These are phyloP conservation scores for Ensete ventricosum DNA, from an alignment of 176 grass and related monocot species.

Conservation along the genomic window DNA sequence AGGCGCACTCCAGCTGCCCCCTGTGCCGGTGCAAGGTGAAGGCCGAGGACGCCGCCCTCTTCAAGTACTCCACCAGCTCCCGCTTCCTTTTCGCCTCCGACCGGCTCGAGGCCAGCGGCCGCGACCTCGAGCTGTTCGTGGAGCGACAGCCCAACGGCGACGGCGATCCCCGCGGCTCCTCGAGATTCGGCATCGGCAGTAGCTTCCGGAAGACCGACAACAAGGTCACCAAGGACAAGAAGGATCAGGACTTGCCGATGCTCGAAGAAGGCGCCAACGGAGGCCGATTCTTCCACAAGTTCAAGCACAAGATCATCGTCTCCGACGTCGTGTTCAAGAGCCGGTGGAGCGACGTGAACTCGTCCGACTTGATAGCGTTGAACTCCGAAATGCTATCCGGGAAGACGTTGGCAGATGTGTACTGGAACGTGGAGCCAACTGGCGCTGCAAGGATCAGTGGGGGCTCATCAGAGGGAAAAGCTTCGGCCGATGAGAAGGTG, in stretches of 20 bases:
- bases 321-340: slow-evolving; percentile 69
- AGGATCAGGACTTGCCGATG: background rate
- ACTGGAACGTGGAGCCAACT: background rate
- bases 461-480: background rate
- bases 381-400: slow-evolving; percentile 55
- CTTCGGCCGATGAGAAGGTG: background rate
- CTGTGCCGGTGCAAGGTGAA: slow-evolving; percentile 53
- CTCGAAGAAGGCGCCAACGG: background rate
- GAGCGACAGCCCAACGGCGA: background rate
- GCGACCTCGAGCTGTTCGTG: slow-evolving; percentile 16
- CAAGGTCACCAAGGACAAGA: background rate
- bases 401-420: slow-evolving; percentile 35
- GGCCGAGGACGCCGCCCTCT: slow-evolving; percentile 32
- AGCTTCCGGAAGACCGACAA: slow-evolving; percentile 7
- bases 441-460: background rate
- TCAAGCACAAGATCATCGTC: slow-evolving; percentile 66
- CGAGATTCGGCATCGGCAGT: slow-evolving; percentile 16
- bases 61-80: slow-evolving; percentile 44
- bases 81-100: slow-evolving; percentile 32
- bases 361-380: slow-evolving; percentile 54
- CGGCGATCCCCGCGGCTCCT: slow-evolving; percentile 42
- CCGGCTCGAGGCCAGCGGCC: background rate
- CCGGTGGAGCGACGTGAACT: slow-evolving; percentile 95
- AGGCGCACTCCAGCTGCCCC: slow-evolving; percentile 58
- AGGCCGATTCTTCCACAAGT: slow-evolving; percentile 35